Conservation (phyloP, 352 stramenopile genomes). For the Phytophthora hybrid region DNA sequence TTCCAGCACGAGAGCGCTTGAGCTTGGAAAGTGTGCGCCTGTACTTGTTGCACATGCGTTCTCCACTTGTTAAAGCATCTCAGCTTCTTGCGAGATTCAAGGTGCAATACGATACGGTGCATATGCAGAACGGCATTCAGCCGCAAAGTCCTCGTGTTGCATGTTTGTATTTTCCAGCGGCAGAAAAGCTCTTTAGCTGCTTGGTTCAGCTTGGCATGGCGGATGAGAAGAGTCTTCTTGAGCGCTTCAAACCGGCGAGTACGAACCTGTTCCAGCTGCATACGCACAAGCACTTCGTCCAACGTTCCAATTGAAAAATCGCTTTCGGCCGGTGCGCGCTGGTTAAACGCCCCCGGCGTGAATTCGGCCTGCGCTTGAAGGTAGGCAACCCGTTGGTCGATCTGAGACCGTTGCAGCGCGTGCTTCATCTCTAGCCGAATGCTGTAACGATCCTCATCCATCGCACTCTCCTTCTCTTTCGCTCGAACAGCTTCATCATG, state of each 20-base stretch:
- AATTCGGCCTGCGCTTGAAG: conserved; percentile 49
- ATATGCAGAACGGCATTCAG: conserved; percentile 56
- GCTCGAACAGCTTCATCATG: conserved; percentile 62
- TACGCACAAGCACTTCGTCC: conserved; percentile 69
- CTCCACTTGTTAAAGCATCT: conserved; percentile 53
- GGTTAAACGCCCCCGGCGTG: not conserved
- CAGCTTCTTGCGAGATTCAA: conserved; percentile 44
- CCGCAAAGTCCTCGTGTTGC: conserved; percentile 33
- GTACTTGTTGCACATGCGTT: conserved; percentile 42
- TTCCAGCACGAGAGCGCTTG: conserved; percentile 70
- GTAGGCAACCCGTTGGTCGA: conserved; percentile 67
- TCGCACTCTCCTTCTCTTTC: conserved; percentile 57
- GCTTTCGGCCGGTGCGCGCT: conserved; percentile 25
- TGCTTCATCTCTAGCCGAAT: conserved; percentile 73
- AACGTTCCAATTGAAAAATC: conserved; percentile 60
- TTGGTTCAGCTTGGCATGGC: conserved; percentile 48
- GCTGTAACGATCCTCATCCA: conserved; percentile 77
- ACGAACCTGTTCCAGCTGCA: conserved; percentile 71
- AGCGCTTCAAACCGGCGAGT: conserved; percentile 71
- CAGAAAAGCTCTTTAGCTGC: conserved; percentile 41
- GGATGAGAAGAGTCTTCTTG: conserved; percentile 70
- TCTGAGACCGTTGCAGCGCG: conserved; percentile 61
- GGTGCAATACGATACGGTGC: conserved; percentile 45
- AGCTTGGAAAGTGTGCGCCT: conserved; percentile 50
- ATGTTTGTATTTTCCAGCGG: conserved; percentile 54